Conservation (phyloP, 768 basidiomycete genomes). For the Psilocybe sp. region DNA sequence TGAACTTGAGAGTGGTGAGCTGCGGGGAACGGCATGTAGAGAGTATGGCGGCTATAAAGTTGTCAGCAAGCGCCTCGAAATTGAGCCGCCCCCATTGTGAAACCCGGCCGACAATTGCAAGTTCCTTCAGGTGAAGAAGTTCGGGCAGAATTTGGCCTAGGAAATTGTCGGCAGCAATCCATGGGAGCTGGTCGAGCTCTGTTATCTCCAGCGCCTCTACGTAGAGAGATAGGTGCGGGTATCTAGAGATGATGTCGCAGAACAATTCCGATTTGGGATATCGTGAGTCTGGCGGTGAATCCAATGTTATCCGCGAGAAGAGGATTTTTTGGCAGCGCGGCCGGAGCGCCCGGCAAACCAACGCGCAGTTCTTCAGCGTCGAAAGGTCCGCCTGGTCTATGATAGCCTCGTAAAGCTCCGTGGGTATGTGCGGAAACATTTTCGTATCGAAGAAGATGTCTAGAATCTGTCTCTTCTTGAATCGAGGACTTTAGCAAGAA, state of each 20-base stretch:
- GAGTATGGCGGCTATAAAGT: conserved; percentile 6
- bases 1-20: conserved; percentile 6
- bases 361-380: conserved; percentile 9
- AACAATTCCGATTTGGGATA: conserved; percentile 4
- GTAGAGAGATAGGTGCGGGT: conserved; percentile 6
- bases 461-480: background rate
- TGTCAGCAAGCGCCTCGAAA: conserved; percentile 5
- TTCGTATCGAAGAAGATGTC: background rate
- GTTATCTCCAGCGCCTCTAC: conserved; percentile 10
- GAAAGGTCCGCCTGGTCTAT: conserved; percentile 4
- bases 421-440: conserved; percentile 3
- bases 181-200: conserved; percentile 11
- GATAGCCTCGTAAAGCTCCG: conserved; percentile 10
- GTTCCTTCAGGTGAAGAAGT: conserved; percentile 3
- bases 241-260: conserved; percentile 1
- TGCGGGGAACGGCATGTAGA: conserved; percentile 1
- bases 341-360: conserved; percentile 7
- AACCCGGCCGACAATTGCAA: conserved; percentile 1
- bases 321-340: conserved; percentile 7
- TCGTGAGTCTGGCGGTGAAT: background rate
- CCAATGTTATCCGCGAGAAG: conserved; percentile 7
- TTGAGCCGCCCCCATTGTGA: conserved; percentile 4
- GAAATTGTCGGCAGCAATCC: conserved; percentile 6
- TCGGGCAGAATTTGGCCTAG: conserved; percentile 5
- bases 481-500: background rate